Base-by-base conservation (phyloP, 441 rosid genomes). In the Pelargonium myrrhifolium region DNA sequence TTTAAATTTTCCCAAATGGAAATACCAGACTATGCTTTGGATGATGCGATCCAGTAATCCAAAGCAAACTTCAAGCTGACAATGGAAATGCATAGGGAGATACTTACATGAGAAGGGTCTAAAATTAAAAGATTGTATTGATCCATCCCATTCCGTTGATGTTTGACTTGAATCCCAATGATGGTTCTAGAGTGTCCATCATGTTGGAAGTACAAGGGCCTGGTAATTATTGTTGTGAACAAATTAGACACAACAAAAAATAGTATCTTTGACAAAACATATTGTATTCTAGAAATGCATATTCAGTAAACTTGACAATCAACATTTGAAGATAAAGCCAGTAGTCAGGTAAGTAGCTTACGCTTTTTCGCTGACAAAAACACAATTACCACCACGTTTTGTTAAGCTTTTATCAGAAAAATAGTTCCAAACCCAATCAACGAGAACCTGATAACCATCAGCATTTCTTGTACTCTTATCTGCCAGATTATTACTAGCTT, bases 351-450 rank as follows among this genome's bases (percentile, higher is more conserved):
- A 39, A 69, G 71, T 62, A 49, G 76, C 86, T 53, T 77, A 87
- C 96, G 76, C 53, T 76, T 75, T 87, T 64, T 72, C 75, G 20
- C 85, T 88, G 61, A 81, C 71, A 58, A 76, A 77, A 77, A 90
- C 85, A 58, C 61, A 77, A 0, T 71, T 42, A 28, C 59, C 59
- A 28, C 73, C 66, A 64, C 77, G 65, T 67, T 77, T 40, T 9
- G 67, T 72, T 21, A 70, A 74, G 51, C 75, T 78, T 67, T 76
- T 77, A 53, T 79, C 85, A 15, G 87, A 79, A 75, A 88, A 90
- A 74, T 90, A 90, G 80, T 79, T 84, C 94, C 94, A 86, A 62
- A 88, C 89, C 96, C 96, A 90, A n/a, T 84, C 90, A 74, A 84
- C 75, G 31, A 90, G 86, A 74, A 78, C 73, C 65, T 76, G 83